Base-by-base conservation (phyloP, 2,329 filamentous ascomycete species). In the Berkeleyomyces basicola region DNA sequence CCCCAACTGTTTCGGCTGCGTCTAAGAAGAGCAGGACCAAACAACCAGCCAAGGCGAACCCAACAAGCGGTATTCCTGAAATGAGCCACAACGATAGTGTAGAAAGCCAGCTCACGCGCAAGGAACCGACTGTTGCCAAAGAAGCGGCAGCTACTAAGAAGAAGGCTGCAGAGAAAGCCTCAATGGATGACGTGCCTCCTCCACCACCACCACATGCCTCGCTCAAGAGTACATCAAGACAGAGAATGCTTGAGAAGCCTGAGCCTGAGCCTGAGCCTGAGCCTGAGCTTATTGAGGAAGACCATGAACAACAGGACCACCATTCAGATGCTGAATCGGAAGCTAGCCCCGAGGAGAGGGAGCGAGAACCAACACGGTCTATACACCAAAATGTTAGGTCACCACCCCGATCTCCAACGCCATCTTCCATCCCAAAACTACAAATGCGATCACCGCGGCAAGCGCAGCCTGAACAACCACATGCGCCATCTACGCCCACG, bases 401-500 rank as follows among this genome's bases (percentile, higher is more conserved):
- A 40, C 69, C 68, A 61, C 67, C 71, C 11, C 65, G 71, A 10
- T 71, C 73, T 2, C 67, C 68, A 0, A 68, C 69, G 7, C 69
- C 70, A 3, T 66, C 70, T 10, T 66, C 67, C 2, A 67, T 68
- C 0, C 51, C 51, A 6, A 55, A 36, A 16, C 51, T 36, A 39
- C 51, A 37, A 36, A 10, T 37, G 3, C 51, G 39, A 36, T 55
- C 51, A 37, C 51, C 51, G 5, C 51, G 60, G 64, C 1, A 61
- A 62, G 7, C 64, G 51, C 43, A 62, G 31, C 61, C 66, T 64
- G 9, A 11, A 44, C 49, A 37, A 36, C 49, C 51, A 64, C 66
- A 58, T 16, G 3, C 69, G 7, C 75, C 76, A 1, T 69, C 77
- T 2, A 80, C 79, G 0, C 78, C 79, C 11, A 59, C 47, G 2